Evolutionary conservation across 495 filamentous ascomycete genomes (phyloP), one percentile per base, ranked within the genome.

Genomic region (Penicillium antarcticum): DNA sequence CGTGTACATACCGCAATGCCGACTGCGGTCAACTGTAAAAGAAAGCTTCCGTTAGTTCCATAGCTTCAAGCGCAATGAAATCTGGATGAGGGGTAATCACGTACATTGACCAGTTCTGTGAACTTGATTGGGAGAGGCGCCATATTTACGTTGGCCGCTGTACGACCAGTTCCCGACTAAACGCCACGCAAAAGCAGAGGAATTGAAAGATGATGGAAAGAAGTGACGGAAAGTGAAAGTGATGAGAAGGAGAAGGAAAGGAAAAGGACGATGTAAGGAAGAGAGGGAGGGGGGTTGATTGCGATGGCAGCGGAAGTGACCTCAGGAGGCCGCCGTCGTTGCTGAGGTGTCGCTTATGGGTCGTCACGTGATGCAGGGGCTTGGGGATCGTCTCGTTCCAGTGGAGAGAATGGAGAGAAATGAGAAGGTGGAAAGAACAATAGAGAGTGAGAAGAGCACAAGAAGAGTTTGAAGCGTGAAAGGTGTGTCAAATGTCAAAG

Each of bases 51-150:
- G 58, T 73, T 41, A 72, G 68, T 48, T 48, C 47, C 29, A 26
- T 42, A 6, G 0, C 23, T 51, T 42, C 24, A 9, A 49, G 23
- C n/a, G 21, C 17, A 8, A 37, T 42, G 24, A 34, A 18, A 43
- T 42, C 39, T 42, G 57, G 16, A 34, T 48, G 13, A 43, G 40
- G 18, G 43, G 32, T 47, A 49, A 50, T 52, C 49, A 69, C 78
- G 67, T 80, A 95, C 87, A 83, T 88, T 88, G 64, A 95, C 77
- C 64, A 95, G 80, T 83, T 97, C 92, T 69, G 87, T 89, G 71
- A 97, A 97, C 74, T 89, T 89, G 78, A 97, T 97, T 59, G 92
- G 92, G 60, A 96, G 72, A 63, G 82, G 80, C 80, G 84, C 85
- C 83, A 81, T 87, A 70, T 77, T 79, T 77, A 73, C 67, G 61